Evolutionary conservation across 352 stramenopile species (phyloP).

Genomic region (Phytophthora cryptogea): DNA sequence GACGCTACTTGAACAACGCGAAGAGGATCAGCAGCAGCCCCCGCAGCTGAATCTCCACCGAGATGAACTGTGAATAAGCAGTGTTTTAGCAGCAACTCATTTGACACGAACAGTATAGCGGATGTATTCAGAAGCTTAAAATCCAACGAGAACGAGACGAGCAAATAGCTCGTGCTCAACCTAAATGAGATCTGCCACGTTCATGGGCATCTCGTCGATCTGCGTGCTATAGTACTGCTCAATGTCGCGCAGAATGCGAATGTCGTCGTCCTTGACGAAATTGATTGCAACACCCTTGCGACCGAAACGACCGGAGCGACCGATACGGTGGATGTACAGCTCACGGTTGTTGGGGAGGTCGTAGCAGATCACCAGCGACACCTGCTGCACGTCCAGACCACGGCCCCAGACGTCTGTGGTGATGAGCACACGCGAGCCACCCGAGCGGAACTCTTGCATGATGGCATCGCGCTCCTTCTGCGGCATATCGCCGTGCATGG

Average conservation of each 20-base stretch:
- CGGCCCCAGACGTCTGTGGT: conserved; percentile 97
- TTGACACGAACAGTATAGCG: conserved; percentile 3
- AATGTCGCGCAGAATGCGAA: conserved; percentile 97
- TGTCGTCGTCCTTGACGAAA: conserved; percentile 97
- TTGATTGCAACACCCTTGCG: conserved; percentile 98
- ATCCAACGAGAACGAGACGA: conserved; percentile 3
- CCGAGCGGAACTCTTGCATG: conserved; percentile 97
- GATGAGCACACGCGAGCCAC: conserved; percentile 95
- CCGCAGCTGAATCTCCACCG: conserved; percentile 7
- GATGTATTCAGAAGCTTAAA: conserved; percentile 80
- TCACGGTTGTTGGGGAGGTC: conserved; percentile 97
- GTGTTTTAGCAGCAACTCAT: background rate
- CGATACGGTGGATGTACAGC: conserved; percentile 97
- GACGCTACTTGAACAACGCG: conserved; percentile 42
- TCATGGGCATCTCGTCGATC: conserved; percentile 99
- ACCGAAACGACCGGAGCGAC: conserved; percentile 96
- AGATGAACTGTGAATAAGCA: conserved; percentile 22
- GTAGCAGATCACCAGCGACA: conserved; percentile 98
- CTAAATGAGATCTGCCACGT: conserved; percentile 99
- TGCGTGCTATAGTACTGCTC: conserved; percentile 99
- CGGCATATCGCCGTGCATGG: conserved; percentile 98
- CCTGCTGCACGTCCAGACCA: conserved; percentile 97
- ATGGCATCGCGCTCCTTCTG: conserved; percentile 94
- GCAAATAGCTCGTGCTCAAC: conserved; percentile 42
- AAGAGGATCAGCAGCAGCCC: conserved; percentile 11